phyloP scores from a whole-genome alignment of 345 rosid genomes.

The Eucalyptus sp. region DNA sequence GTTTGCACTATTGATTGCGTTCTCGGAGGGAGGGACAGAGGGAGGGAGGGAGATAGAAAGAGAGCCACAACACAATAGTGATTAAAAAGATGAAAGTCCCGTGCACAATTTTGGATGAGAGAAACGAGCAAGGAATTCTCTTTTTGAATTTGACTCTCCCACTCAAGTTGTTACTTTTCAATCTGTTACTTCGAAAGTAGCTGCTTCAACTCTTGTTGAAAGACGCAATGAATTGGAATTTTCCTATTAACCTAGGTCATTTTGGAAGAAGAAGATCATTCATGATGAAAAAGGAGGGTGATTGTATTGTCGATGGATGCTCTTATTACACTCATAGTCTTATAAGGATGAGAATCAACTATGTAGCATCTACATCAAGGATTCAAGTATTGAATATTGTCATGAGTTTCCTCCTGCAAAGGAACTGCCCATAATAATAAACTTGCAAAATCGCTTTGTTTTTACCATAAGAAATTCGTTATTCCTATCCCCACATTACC shows the following conservation, averaged over 20 bases:
- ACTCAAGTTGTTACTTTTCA: background rate
- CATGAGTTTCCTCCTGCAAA: background rate
- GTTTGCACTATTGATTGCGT: background rate
- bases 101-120: background rate
- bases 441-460: background rate
- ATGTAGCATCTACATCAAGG: background rate
- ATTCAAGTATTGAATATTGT: background rate
- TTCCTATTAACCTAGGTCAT: background rate
- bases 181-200: background rate
- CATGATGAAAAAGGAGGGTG: background rate
- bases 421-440: background rate
- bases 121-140: background rate
- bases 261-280: background rate
- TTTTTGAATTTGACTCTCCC: background rate
- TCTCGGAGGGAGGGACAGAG: background rate
- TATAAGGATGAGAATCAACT: background rate
- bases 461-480: background rate
- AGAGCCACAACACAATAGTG: background rate
- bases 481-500: background rate
- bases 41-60: background rate
- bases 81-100: background rate
- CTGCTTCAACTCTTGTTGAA: fast-evolving
- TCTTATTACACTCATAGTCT: fast-evolving
- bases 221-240: background rate
- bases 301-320: background rate